A percentile compares a stretch with the other conserved stretches of the same genome.
phyloP scores from a whole-genome alignment of 805 yeast genomes.

The Candida silvatica region DNA sequence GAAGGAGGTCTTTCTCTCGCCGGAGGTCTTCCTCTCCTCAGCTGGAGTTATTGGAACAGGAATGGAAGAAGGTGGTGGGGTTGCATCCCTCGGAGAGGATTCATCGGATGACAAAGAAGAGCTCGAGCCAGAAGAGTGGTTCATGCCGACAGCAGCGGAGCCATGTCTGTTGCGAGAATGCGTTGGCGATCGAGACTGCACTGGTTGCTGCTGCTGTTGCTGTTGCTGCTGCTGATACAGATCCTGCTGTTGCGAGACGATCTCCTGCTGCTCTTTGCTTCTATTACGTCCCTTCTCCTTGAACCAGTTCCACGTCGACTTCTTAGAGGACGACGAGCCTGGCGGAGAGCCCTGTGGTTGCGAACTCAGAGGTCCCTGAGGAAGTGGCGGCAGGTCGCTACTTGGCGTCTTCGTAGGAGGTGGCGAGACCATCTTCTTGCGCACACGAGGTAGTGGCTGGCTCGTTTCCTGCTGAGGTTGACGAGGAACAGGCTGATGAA shows the following conservation, averaged over 20 bases:
- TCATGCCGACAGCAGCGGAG: slow-evolving; percentile 2
- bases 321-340: background rate
- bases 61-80: background rate
- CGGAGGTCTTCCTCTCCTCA: no score
- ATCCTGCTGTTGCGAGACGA: no score
- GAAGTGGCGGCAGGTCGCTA: slow-evolving; percentile 9
- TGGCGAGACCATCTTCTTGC: background rate
- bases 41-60: background rate
- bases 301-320: slow-evolving; percentile 4
- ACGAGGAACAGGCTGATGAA: no score
- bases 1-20: background rate
- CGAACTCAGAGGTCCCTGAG: slow-evolving; percentile 1
- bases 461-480: no score
- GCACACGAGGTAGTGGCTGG: background rate
- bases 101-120: background rate
- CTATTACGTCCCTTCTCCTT: no score
- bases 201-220: slow-evolving; percentile 1
- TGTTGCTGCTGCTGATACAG: no score
- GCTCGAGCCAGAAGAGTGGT: background rate
- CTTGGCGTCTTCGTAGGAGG: slow-evolving; percentile 2
- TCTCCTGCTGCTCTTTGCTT: no score
- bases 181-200: background rate
- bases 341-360: background rate
- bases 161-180: slow-evolving; percentile 4
- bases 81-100: background rate